Conservation (phyloP, 257 asterid genomes). For the Primulina huaijiensis region DNA sequence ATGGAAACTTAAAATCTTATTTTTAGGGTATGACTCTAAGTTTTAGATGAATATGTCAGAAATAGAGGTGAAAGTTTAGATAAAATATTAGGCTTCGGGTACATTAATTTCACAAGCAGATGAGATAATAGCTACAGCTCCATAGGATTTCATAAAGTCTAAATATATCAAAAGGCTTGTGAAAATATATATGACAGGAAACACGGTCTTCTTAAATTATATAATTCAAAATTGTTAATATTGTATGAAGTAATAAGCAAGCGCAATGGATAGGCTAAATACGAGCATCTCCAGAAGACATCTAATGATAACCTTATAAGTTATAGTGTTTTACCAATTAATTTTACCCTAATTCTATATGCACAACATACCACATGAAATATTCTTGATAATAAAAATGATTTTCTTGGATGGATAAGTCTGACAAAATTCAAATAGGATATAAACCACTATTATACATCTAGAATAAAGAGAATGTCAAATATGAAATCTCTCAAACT, state of each 20-base stretch:
- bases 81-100: constrained; percentile 1
- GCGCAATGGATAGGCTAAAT: background rate
- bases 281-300: background rate
- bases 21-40: background rate
- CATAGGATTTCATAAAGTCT: background rate
- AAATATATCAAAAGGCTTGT: constrained; percentile 3
- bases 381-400: constrained; percentile 3
- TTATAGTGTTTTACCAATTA: too few relatives aligned
- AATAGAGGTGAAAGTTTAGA: constrained; percentile 1
- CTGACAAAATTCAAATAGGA: background rate
- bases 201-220: background rate
- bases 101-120: constrained; percentile 1
- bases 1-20: constrained; percentile 2
- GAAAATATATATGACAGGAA: constrained; percentile 7
- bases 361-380: constrained; percentile 13
- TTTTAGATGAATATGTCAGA: background rate
- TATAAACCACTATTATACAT: background rate
- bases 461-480: constrained; percentile 9
- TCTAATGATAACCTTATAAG: too few relatives aligned
- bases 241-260: too few relatives aligned
- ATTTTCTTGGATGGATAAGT: background rate
- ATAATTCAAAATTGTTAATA: too few relatives aligned
- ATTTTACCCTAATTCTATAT: constrained; percentile 3
- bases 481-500: constrained; percentile 11
- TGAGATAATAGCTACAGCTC: background rate